These are phyloP conservation scores for Penicillium sp. DNA, from an alignment of 2,329 filamentous ascomycete genomes.

Conservation along the genomic window DNA sequence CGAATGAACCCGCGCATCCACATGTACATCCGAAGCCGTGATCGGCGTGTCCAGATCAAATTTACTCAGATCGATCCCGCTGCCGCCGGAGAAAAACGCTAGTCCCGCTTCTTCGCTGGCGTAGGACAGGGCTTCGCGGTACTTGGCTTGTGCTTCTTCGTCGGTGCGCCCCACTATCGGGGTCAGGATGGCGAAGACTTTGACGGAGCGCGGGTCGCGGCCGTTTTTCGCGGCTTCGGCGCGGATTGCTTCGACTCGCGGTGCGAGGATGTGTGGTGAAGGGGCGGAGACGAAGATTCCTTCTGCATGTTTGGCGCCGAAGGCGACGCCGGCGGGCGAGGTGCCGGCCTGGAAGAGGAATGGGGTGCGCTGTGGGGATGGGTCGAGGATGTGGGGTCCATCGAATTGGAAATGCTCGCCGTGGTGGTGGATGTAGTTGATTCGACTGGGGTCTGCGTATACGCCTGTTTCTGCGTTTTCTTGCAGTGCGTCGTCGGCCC, in stretches of 20 bases:
- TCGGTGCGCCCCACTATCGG: conserved; percentile 2
- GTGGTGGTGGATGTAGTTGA: conserved; percentile 24
- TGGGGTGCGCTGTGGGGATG: conserved; percentile 42
- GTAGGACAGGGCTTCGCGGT: not conserved
- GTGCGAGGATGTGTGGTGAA: conserved; percentile 18
- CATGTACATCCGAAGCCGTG: conserved; percentile 11
- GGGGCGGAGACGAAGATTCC: conserved; percentile 1
- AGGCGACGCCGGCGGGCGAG: not conserved
- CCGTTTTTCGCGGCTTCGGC: not conserved
- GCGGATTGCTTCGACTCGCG: not conserved
- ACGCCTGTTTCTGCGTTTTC: conserved; percentile 9
- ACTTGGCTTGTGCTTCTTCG: not conserved
- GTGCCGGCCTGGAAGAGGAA: conserved; percentile 43
- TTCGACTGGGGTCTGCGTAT: conserved; percentile 20
- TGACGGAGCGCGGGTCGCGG: not conserved
- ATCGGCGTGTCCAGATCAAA: not conserved
- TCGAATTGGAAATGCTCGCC: conserved; percentile 29
- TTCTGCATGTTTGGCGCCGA: conserved; percentile 2
- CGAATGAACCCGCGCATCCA: conserved; percentile 8
- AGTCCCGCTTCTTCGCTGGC: conserved; percentile 1
- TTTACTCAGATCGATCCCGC: not conserved
- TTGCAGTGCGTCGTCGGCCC: conserved; percentile 3
- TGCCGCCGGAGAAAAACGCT: not conserved
- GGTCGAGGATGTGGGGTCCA: conserved; percentile 38
- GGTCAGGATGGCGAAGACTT: not conserved